Conservation (phyloP, 75 land plant genomes). For the Azolla pinnata region DNA sequence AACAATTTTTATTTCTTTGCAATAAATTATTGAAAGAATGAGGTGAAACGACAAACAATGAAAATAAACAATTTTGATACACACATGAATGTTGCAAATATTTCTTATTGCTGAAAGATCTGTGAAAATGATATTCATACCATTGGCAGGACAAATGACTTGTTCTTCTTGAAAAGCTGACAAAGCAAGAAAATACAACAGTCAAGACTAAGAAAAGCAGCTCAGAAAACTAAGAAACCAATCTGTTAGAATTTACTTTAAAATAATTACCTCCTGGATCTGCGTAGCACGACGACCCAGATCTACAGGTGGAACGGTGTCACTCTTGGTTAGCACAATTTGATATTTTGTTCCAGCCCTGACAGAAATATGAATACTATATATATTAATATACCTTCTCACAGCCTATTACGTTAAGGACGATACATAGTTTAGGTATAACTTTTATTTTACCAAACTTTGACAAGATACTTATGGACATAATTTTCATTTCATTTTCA, state of each 20-base stretch:
- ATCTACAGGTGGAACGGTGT: conserved; percentile 71
- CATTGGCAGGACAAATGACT: conserved; percentile 60
- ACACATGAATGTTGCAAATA: too few relatives aligned
- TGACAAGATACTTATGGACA: too few relatives aligned
- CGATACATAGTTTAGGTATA: too few relatives aligned
- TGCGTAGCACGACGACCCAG: conserved; percentile 92
- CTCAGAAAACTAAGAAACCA: neutral
- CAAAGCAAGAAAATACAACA: conserved; percentile 9
- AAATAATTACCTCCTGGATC: conserved; percentile 65
- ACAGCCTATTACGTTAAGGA: too few relatives aligned
- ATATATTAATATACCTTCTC: too few relatives aligned
- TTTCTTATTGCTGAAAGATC: neutral
- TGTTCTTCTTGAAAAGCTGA: conserved; percentile 62
- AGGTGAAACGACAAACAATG: too few relatives aligned
- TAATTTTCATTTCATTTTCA: too few relatives aligned
- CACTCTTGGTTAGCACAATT: conserved; percentile 86
- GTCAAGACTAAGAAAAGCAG: neutral
- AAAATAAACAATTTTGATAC: too few relatives aligned
- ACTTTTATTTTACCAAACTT: too few relatives aligned
- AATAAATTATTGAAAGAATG: too few relatives aligned
- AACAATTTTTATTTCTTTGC: too few relatives aligned
- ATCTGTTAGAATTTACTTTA: neutral
- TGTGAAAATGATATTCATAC: conserved; percentile 30
- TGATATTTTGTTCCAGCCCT: conserved; percentile 75
- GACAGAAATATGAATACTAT: too few relatives aligned